phyloP scores from a whole-genome alignment of 2,329 filamentous ascomycete species.

The Colletotrichum tropicale region DNA sequence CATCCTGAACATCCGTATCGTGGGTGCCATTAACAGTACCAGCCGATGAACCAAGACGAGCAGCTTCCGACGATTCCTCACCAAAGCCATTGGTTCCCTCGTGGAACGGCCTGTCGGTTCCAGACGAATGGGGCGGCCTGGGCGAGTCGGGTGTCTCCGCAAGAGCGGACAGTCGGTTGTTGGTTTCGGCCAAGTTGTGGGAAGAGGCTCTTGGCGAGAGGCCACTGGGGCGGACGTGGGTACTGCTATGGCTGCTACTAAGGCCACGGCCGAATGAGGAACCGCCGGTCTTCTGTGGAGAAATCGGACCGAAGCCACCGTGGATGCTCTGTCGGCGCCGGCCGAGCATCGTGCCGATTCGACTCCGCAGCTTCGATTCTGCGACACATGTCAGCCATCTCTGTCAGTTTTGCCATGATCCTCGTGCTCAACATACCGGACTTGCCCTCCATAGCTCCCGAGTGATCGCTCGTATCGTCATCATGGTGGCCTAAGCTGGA shows the following conservation, averaged over 20 bases:
- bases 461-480: conserved; percentile 54
- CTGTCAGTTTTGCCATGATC: not conserved
- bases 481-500: conserved; percentile 27
- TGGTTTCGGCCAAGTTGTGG: conserved; percentile 60
- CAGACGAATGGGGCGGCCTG: conserved; percentile 14
- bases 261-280: conserved; percentile 64
- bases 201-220: conserved; percentile 65
- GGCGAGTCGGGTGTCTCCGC: conserved; percentile 58
- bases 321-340: conserved; percentile 71
- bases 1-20: conserved; percentile 52
- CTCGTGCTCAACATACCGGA: conserved; percentile 12
- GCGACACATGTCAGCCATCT: conserved; percentile 27
- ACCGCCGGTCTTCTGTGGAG: conserved; percentile 53
- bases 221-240: conserved; percentile 38
- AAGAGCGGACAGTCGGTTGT: conserved; percentile 59
- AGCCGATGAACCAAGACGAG: conserved; percentile 33
- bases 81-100: conserved; percentile 52
- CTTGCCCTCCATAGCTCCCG: conserved; percentile 30
- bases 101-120: conserved; percentile 37
- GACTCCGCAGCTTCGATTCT: conserved; percentile 64
- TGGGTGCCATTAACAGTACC: conserved; percentile 52
- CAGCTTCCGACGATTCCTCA: conserved; percentile 33
- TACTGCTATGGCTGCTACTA: conserved; percentile 64
- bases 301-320: conserved; percentile 63
- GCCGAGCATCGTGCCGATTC: conserved; percentile 73